Evolutionary conservation across 768 basidiomycete species (phyloP), one percentile per base, ranked within the genome.

Genomic region (Cystofilobasidium capitatum): DNA sequence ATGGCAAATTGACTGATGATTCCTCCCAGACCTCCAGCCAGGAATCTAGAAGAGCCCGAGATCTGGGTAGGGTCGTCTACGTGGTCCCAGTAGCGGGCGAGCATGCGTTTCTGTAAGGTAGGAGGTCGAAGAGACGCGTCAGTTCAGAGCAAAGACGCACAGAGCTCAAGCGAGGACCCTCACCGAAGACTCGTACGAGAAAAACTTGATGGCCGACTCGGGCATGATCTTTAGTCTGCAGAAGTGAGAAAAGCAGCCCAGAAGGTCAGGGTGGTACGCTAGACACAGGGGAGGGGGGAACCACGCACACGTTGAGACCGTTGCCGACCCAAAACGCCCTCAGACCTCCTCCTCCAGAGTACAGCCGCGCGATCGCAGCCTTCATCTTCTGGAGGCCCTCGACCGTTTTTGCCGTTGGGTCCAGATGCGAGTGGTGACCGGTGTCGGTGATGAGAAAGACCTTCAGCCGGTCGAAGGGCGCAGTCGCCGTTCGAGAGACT

Each of bases 191-290:
- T 98, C 96, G 77, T 98, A 98, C 4, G 89, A 78, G 72, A 93
- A 86, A 80, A 99, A 98, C 78, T 98, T 98, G 82, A 98, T 96
- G 33, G 96, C 96, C 57, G 91, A 97, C 80, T 98, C 94, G 77
- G 78, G 72, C 35, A 64, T 36, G 51, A 64, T 45, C 59, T 69
- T 64, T 35, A 61, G 58, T 42, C 63, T 64, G 35, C 31, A 20
- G 31, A 20, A 1, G 37, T 13, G 7, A 39, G 36, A 36, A 31
- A n/a, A 13, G 37, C 3, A 22, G 24, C 42, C 7, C 40, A 0
- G 8, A 37, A 44, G 24, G 10, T 24, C 33, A 51, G 17, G 9
- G 9, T 8, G 16, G 33, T 58, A 7, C 20, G 7, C 14, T 35
- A 10, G 24, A 35, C 44, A 24, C 10, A 14, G 6, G 6, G 12